Evolutionary conservation across 1,284 basidiomycete species (phyloP).

Genomic region (Leccinum variabile): DNA sequence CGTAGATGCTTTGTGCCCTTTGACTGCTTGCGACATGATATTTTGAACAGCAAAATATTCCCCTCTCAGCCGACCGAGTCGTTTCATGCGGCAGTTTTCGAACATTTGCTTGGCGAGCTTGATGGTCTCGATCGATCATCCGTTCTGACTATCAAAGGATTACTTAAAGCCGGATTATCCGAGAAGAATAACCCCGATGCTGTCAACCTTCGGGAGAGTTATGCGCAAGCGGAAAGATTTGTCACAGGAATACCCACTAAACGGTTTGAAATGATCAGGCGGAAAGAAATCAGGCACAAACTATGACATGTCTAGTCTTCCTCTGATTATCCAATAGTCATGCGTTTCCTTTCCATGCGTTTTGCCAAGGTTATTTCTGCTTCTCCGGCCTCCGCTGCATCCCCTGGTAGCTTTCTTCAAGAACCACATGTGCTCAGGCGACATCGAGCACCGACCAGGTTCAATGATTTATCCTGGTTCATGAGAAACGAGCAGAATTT

Average conservation of each 20-base stretch:
- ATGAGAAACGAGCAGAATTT: neutral
- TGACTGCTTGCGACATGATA: constrained; percentile 5
- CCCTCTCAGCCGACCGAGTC: constrained; percentile 48
- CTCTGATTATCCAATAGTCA: neutral
- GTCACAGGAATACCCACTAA: constrained; percentile 54
- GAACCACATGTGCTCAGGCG: neutral
- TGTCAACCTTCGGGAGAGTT: constrained; percentile 67
- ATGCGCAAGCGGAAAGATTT: constrained; percentile 63
- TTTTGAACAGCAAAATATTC: constrained; percentile 54
- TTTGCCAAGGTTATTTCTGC: neutral
- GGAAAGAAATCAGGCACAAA: constrained; percentile 66
- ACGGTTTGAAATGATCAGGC: constrained; percentile 58
- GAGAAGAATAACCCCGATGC: constrained; percentile 67
- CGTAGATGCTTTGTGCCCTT: constrained; percentile 14
- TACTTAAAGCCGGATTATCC: constrained; percentile 54
- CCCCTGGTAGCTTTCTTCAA: neutral
- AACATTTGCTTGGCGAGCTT: constrained; percentile 50
- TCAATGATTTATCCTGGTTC: neutral
- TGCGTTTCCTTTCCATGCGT: neutral
- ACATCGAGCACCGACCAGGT: neutral
- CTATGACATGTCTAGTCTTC: constrained; percentile 35
- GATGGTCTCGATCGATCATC: constrained; percentile 55
- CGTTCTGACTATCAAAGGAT: constrained; percentile 51
- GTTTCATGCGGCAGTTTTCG: constrained; percentile 55
- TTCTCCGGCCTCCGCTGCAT: neutral